Conservation (phyloP, 179 eudicot species). For the Actinidia polygama region DNA sequence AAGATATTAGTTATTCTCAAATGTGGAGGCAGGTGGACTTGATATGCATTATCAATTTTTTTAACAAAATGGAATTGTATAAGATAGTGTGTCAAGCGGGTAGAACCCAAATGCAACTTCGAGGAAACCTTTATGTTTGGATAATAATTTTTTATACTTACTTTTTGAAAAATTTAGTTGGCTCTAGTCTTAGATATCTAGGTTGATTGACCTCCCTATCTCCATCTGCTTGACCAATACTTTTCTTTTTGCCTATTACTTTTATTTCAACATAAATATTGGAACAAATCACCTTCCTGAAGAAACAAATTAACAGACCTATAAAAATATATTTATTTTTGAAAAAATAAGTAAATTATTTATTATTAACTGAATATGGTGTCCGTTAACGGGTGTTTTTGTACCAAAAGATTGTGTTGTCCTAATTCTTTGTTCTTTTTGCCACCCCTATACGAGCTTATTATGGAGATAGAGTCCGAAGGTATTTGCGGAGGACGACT, state of each 20-base stretch:
- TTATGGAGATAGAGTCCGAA: conserved; percentile 88
- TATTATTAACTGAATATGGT: background rate
- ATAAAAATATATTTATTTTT: background rate
- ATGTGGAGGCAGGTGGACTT: too few relatives aligned
- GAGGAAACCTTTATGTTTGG: too few relatives aligned
- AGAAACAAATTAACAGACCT: background rate
- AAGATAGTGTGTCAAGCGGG: too few relatives aligned
- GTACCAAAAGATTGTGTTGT: conserved; percentile 13
- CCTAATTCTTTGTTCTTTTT: conserved; percentile 87
- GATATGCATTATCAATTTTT: too few relatives aligned
- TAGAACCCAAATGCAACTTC: too few relatives aligned
- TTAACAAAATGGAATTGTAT: too few relatives aligned
- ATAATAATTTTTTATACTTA: background rate
- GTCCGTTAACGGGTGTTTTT: background rate
- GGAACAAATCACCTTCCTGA: background rate
- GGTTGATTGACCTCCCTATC: background rate
- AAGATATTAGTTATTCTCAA: too few relatives aligned
- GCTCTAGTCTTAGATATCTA: conserved; percentile 24
- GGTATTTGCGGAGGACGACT: conserved; percentile 81
- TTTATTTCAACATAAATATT: background rate
- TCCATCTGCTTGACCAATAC: background rate
- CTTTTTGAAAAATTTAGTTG: background rate
- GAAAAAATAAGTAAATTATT: background rate
- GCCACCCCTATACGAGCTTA: conserved; percentile 91
- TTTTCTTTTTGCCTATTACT: background rate